Base-by-base conservation (phyloP, 345 rosid species). In the Brassica juncea region DNA sequence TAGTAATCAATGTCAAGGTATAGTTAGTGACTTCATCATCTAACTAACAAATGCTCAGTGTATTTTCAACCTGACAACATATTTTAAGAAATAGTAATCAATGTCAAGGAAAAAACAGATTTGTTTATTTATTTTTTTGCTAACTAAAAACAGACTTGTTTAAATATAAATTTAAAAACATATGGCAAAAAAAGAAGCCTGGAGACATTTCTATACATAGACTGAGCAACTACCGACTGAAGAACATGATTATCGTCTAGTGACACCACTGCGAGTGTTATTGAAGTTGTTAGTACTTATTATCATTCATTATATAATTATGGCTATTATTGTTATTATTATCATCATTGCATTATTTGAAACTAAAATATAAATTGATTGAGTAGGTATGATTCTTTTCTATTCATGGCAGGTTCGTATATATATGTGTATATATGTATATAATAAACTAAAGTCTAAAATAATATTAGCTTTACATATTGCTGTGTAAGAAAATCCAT, bases 281-380 rank as follows among this genome's bases (percentile, higher is more conserved):
- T 57, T 44, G 81, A 66, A 78, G 78, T 73, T 73, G 78, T 67
- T 73, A 73, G 37, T 66, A 57, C 37, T 71, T 49, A n/a, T 9
- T 44, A 78, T 37, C 39, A 65, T 21, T 78, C 35, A 44, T 37
- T 64, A 52, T 65, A 16, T 58, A 8, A 16, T 37, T 19, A 70
- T 31, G 14, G 32, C 68, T 25, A 62, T 19, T 44, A 12, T 60
- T 19, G 19, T 61, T 14, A 57, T 61, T 14, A 57, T 61, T 70
- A 32, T 69, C 42, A 77, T 37, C 21, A 54, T 77, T 64, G 71
- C 66, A 71, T 78, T 77, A 64, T 78, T 78, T 63, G 64, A 77
- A 62, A 21, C 67, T 59, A 39, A 58, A 12, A 42, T 59, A 66
- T 25, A 61, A 47, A 62, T 49, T 2, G 34, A 47, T 77, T 63